These are phyloP conservation scores for Eimeria praecox DNA, from an alignment of 169 alveolate genomes.

Conservation along the genomic window DNA sequence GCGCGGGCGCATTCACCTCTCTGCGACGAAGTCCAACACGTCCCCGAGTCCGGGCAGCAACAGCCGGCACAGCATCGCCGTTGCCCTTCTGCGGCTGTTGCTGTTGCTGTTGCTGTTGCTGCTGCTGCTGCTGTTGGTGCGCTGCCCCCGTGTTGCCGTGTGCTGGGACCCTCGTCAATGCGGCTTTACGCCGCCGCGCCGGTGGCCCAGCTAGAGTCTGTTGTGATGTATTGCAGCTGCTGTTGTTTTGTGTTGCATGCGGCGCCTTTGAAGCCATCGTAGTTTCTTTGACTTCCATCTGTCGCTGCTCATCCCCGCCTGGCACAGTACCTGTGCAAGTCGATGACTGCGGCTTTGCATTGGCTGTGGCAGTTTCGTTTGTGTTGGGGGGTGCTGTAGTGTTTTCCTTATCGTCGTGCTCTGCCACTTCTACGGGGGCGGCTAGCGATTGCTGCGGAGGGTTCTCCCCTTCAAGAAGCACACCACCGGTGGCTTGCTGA, in stretches of 20 bases:
- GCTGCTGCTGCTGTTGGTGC: constrained; percentile 11
- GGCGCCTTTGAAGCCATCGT: background rate
- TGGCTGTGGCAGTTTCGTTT: background rate
- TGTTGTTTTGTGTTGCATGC: background rate
- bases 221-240: background rate
- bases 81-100: constrained; percentile 18
- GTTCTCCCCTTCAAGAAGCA: too few species aligned
- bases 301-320: background rate
- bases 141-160: constrained; percentile 4
- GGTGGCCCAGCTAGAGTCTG: background rate
- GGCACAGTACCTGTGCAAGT: constrained; percentile 2
- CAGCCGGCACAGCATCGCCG: background rate
- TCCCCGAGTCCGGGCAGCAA: constrained; percentile 15
- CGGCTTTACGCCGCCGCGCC: constrained; percentile 11
- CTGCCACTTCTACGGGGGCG: background rate
- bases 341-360: too few species aligned
- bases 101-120: constrained; percentile 34
- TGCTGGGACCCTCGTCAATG: background rate
- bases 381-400: background rate
- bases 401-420: background rate
- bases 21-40: constrained; percentile 14
- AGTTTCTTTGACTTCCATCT: background rate
- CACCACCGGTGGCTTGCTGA: too few species aligned
- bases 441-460: too few species aligned
- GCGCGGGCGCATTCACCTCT: background rate